Evolutionary conservation across 2,329 filamentous ascomycete species (phyloP), one percentile per base, ranked within the genome.

Genomic region (Diaporthe velutina): DNA sequence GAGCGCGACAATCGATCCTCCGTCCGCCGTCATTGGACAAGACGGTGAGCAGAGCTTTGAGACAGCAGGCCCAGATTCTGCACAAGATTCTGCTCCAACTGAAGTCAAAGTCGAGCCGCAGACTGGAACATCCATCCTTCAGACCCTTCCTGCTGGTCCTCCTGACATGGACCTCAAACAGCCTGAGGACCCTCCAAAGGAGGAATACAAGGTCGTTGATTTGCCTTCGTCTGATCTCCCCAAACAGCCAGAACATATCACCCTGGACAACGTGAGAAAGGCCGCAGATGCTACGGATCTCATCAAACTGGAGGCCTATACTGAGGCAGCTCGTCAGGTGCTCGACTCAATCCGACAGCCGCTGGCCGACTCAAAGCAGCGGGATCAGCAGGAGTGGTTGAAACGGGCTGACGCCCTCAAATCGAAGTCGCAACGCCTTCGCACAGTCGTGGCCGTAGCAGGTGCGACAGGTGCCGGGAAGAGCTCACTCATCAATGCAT

Each of bases 381-480:
- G 74, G 8, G 76, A 79, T n/a, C n/a, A n/a, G n/a, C n/a, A n/a
- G n/a, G n/a, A n/a, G 30, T 82, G 80, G 78, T 54, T 77, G 25
- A 12, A 74, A 7, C 61, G 45, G 17, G 86, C 89, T 52, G 80
- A 85, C 3, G 82, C 83, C 3, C 79, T 89, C 0, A 80, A 83
- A 80, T 83, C 3, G 83, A 85, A 38, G 68, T 82, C 84, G 4
- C 78, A 79, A 7, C 81, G 81, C 28, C 79, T 78, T 2, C 82
- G 80, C 35, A 86, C 85, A 1, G 84, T 92, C 0, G 84, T 93
- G 25, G 91, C 90, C 8, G 88, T 93, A 1, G 87, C 91, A 3
- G 91, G 91, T 0, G 89, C 88, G 73, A 93, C 91, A 0, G 91
- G 91, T 0, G 88, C 89, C 1, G 91, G 91, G 0, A 93, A 93